phyloP scores from a whole-genome alignment of 179 eudicot species.

The Kewa caespitosa region DNA sequence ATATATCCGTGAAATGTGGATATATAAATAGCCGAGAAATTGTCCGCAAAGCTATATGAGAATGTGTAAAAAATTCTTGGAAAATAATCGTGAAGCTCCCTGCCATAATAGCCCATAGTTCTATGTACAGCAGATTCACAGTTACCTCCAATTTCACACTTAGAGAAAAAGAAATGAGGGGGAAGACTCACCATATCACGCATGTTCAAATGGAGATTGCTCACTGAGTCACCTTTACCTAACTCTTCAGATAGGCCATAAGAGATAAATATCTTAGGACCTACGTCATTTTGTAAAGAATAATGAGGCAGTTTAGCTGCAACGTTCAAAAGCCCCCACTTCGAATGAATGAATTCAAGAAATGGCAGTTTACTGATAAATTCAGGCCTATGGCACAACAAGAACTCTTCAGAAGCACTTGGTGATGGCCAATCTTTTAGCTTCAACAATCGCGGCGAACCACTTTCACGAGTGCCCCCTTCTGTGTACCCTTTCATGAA shows the following conservation, averaged over 20 bases:
- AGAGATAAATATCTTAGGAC: conserved; percentile 81
- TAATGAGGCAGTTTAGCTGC: conserved; percentile 97
- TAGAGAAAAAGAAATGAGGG: conserved; percentile 9
- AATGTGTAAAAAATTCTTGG: too few species aligned
- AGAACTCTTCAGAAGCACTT: conserved; percentile 92
- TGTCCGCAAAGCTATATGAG: too few species aligned
- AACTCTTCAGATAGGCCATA: conserved; percentile 75
- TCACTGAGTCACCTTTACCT: conserved; percentile 67
- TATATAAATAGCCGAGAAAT: too few species aligned
- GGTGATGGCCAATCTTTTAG: conserved; percentile 99
- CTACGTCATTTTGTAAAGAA: conserved; percentile 93
- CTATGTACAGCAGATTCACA: not conserved
- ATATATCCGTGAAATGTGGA: too few species aligned
- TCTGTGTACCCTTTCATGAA: conserved; percentile 88
- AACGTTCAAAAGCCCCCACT: conserved; percentile 93
- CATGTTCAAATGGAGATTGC: conserved; percentile 79
- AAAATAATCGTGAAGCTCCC: not conserved
- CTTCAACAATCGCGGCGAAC: conserved; percentile 69
- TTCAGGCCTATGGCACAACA: conserved; percentile 91
- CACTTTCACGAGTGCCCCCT: conserved; percentile 70
- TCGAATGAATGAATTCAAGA: conserved; percentile 93
- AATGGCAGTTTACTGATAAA: conserved; percentile 83
- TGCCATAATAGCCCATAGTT: not conserved
- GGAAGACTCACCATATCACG: conserved; percentile 75
- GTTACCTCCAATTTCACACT: conserved; percentile 13